phyloP scores from a whole-genome alignment of 2,329 filamentous ascomycete genomes.

The Talaromyces rugulosus region DNA sequence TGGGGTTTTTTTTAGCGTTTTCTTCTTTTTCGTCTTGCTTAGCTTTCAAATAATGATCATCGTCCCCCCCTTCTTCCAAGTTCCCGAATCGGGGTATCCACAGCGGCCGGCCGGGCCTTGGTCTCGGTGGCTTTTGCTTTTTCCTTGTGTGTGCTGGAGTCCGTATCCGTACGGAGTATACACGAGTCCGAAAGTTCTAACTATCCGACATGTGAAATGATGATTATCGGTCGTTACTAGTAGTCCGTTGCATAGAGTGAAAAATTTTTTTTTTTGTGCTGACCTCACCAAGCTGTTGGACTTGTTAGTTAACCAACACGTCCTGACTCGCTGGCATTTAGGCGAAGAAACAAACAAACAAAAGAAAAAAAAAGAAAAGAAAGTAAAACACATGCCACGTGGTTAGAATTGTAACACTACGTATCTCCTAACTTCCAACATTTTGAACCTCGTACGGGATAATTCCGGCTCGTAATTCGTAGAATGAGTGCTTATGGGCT shows the following conservation, averaged over 20 bases:
- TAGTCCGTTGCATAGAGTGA: too few relatives aligned
- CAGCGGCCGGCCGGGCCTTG: not conserved
- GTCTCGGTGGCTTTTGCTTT: not conserved
- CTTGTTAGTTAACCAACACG: not conserved
- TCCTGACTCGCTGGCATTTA: too few relatives aligned
- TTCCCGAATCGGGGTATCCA: not conserved
- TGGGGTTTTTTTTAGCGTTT: not conserved
- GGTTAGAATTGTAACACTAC: not conserved
- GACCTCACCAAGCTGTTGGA: too few relatives aligned
- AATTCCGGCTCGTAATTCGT: not conserved
- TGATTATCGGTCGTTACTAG: too few relatives aligned
- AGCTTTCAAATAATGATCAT: too few relatives aligned
- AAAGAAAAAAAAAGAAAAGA: too few relatives aligned
- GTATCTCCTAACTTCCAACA: too few relatives aligned
- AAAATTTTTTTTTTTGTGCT: too few relatives aligned
- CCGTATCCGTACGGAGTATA: not conserved
- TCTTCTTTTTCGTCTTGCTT: not conserved
- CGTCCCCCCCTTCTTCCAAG: not conserved
- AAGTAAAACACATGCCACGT: not conserved
- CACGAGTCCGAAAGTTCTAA: not conserved
- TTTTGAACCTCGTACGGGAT: not conserved
- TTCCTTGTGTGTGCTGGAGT: not conserved
- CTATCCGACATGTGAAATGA: too few relatives aligned
- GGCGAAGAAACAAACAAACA: not conserved
- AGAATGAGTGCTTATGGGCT: not conserved